These are phyloP conservation scores for Arthrinium puccinioides DNA, from an alignment of 2,329 filamentous ascomycete species.

Conservation along the genomic window DNA sequence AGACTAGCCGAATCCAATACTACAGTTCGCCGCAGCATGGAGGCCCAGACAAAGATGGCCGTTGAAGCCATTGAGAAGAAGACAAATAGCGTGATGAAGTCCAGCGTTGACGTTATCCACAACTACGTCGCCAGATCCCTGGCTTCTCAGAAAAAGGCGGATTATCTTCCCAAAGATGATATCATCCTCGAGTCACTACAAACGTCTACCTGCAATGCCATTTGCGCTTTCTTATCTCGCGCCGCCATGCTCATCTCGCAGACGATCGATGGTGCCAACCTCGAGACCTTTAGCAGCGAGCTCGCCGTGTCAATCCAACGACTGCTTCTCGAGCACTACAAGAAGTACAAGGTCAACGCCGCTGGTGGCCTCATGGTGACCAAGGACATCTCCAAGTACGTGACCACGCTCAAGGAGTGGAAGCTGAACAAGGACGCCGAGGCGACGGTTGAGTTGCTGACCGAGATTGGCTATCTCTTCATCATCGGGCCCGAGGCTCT, in stretches of 20 bases:
- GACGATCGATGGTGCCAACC: slow-evolving; percentile 76
- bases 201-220: slow-evolving; percentile 75
- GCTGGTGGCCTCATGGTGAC: slow-evolving; percentile 92
- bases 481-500: slow-evolving; percentile 81
- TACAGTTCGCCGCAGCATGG: slow-evolving; percentile 83
- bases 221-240: slow-evolving; percentile 71
- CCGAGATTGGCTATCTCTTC: slow-evolving; percentile 92
- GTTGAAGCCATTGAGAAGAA: slow-evolving; percentile 79
- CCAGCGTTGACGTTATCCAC: slow-evolving; percentile 58
- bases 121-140: slow-evolving; percentile 71
- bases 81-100: slow-evolving; percentile 55
- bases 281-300: slow-evolving; percentile 76
- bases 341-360: slow-evolving; percentile 87
- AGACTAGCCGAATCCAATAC: slow-evolving; percentile 84
- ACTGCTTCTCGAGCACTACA: slow-evolving; percentile 86
- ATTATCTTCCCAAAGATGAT: slow-evolving; percentile 83
- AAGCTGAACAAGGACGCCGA: slow-evolving; percentile 62
- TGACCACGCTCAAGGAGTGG: slow-evolving; percentile 78
- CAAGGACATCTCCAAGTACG: slow-evolving; percentile 93
- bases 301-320: slow-evolving; percentile 71
- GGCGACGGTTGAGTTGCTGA: slow-evolving; percentile 71
- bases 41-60: slow-evolving; percentile 68
- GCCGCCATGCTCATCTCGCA: slow-evolving; percentile 55
- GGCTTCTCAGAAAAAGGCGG: slow-evolving; percentile 73
- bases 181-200: slow-evolving; percentile 66